A percentile compares a stretch with the other conserved stretches of the same genome.
phyloP scores from a whole-genome alignment of 2,329 filamentous ascomycete species.

The Metarhizium rileyi region DNA sequence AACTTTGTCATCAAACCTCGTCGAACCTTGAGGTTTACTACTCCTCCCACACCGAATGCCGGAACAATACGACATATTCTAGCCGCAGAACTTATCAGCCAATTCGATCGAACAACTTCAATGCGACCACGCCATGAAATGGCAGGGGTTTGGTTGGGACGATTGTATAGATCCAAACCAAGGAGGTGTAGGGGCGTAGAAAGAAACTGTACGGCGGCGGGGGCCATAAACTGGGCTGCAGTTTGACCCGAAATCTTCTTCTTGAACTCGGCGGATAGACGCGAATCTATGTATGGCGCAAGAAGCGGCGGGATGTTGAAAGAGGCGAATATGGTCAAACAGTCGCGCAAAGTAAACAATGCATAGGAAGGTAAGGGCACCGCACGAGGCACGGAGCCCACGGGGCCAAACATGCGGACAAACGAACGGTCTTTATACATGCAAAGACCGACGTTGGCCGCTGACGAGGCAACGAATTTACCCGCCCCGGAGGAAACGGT shows the following conservation, averaged over 20 bases:
- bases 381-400: conserved; percentile 35
- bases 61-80: conserved; percentile 78
- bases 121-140: conserved; percentile 50
- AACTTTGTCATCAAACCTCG: conserved; percentile 55
- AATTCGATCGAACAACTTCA: conserved; percentile 61
- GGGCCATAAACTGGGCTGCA: conserved; percentile 69
- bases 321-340: conserved; percentile 79
- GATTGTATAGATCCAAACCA: conserved; percentile 79
- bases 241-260: conserved; percentile 41
- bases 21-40: conserved; percentile 70
- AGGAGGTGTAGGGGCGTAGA: conserved; percentile 79
- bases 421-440: conserved; percentile 87
- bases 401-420: conserved; percentile 69
- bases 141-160: conserved; percentile 31
- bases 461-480: conserved; percentile 73
- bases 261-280: conserved; percentile 39
- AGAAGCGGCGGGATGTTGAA: conserved; percentile 83
- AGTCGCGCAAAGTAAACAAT: conserved; percentile 75
- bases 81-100: conserved; percentile 62
- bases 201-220: conserved; percentile 67
- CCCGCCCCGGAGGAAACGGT: conserved; percentile 61
- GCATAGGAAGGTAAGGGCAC: conserved; percentile 64
- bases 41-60: conserved; percentile 80
- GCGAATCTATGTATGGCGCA: conserved; percentile 54
- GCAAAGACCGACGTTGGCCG: conserved; percentile 77